Evolutionary conservation across 257 asterid genomes (phyloP), one percentile per base, ranked within the genome.

Genomic region (Haberlea rhodopensis): DNA sequence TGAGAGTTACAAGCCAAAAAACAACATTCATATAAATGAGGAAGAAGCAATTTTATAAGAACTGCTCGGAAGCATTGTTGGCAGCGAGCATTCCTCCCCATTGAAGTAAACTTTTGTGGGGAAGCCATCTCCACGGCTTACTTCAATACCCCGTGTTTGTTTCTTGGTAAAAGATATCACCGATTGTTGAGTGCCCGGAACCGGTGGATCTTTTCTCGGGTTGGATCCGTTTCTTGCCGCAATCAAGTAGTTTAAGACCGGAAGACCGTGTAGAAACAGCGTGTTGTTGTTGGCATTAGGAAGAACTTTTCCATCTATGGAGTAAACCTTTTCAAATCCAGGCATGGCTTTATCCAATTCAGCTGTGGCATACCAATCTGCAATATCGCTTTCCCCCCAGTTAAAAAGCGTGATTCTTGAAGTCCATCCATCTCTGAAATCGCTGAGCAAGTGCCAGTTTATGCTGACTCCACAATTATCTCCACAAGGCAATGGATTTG

Each of bases 21-120:
- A n/a, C n/a, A n/a, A n/a, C n/a, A n/a, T n/a, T n/a, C n/a, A n/a
- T n/a, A n/a, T n/a, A n/a, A n/a, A n/a, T n/a, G 80, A 71, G 34
- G 69, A 61, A 43, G 62, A 68, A 22, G 55, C 54, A 9, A 3
- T 53, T 57, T 52, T 68, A 19, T 3, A 53, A 6, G 63, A 79
- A 22, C 21, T 48, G 57, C 86, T 75, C 15, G 92, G 95, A 73
- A 88, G 77, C 29, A 72, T 64, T 4, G 77, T 51, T 3, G 96
- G 96, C 63, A 86, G 63, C 5, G 96, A 81, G 21, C 96, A 88
- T 68, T 86, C 92, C 53, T 84, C 90, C 3, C 96, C 96, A 20
- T 86, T 88, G 75, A 88, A 88, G 81, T 67, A 86, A 58, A 88
- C 85, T 40, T 79, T 86, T 4, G 80, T 84, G 0, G 96, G 96